phyloP scores from a whole-genome alignment of 345 rosid species.

The Sisymbrium altissimum region DNA sequence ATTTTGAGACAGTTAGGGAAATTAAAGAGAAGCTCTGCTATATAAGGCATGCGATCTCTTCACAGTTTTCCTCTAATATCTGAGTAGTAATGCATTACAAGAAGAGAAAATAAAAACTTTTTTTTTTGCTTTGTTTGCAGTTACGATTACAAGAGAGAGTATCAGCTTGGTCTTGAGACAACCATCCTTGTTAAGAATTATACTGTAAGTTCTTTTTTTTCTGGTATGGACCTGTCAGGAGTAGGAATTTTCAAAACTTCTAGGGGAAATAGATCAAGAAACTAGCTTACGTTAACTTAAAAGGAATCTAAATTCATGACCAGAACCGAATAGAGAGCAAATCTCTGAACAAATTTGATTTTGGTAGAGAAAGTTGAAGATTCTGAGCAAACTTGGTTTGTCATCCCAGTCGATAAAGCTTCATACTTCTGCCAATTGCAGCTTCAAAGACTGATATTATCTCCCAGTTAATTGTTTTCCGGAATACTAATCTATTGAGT shows the following conservation, averaged over 20 bases:
- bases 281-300: neutral
- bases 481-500: neutral
- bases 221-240: neutral
- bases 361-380: neutral
- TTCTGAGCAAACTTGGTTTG: neutral
- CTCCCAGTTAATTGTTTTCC: neutral
- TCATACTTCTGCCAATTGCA: neutral
- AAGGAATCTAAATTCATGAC: neutral
- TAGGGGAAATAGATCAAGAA: neutral
- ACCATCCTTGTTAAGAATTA: conserved; percentile 93
- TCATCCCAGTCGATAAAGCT: neutral
- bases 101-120: neutral
- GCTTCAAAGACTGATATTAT: neutral
- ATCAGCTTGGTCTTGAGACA: conserved; percentile 91
- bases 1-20: conserved; percentile 95
- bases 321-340: neutral
- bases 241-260: neutral
- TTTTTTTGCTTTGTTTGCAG: conserved; percentile 39
- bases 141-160: conserved; percentile 95
- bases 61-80: neutral
- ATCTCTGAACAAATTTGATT: neutral
- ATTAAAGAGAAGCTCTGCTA: conserved; percentile 98
- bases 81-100: neutral
- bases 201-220: conserved; percentile 59
- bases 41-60: conserved; percentile 50